These are phyloP conservation scores for Cyclotella baltica DNA, from an alignment of 108 stramenopile genomes.

Conservation along the genomic window DNA sequence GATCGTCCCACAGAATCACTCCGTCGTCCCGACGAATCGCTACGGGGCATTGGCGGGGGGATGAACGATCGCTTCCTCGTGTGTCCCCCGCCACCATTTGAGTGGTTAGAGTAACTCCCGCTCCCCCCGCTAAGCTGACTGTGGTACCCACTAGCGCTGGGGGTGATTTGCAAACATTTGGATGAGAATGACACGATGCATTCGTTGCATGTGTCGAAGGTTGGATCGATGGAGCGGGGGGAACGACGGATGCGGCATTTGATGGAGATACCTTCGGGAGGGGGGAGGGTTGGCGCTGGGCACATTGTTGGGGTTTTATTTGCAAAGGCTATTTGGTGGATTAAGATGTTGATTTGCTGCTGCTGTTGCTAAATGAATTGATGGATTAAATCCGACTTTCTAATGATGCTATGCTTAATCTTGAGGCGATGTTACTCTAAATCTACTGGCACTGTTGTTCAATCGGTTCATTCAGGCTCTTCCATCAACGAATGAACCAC, in stretches of 20 bases:
- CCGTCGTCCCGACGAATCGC: background rate
- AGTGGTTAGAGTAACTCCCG: background rate
- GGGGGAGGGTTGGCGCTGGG: conserved; percentile 4
- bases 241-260: conserved; percentile 34
- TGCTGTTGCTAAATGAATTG: too few relatives aligned
- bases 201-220: conserved; percentile 35
- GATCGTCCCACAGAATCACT: background rate
- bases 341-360: too few relatives aligned
- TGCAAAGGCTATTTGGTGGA: background rate
- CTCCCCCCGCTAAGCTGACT: background rate
- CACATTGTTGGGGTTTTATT: background rate
- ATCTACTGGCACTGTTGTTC: too few relatives aligned
- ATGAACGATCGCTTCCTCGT: background rate
- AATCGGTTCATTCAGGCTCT: too few relatives aligned
- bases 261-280: conserved; percentile 28
- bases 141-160: background rate
- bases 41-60: background rate
- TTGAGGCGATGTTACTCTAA: too few relatives aligned
- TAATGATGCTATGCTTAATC: too few relatives aligned
- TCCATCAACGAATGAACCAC: too few relatives aligned
- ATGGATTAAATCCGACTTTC: too few relatives aligned
- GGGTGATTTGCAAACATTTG: too few relatives aligned
- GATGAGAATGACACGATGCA: conserved; percentile 22
- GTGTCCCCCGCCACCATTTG: background rate
- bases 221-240: conserved; percentile 37